phyloP scores from a whole-genome alignment of 441 rosid species.

The Pelargonium myrrhifolium region DNA sequence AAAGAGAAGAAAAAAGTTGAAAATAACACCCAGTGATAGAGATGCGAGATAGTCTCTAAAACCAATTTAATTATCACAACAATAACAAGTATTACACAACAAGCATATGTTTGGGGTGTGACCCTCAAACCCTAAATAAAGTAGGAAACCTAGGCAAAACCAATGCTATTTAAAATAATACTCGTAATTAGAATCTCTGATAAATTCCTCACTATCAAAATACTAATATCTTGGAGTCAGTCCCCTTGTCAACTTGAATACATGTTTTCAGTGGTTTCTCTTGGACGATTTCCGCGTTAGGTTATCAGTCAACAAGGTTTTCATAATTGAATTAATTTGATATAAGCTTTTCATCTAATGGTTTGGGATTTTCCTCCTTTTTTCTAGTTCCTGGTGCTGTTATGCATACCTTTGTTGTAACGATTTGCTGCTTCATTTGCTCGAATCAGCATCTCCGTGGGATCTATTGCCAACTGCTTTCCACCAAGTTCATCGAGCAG shows the following conservation, averaged over 20 bases:
- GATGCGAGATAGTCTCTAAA: background rate
- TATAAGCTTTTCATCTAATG: background rate
- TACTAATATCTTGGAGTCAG: background rate
- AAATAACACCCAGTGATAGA: background rate
- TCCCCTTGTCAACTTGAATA: background rate
- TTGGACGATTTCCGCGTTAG: background rate
- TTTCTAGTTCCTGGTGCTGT: background rate
- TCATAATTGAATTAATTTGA: background rate
- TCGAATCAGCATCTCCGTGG: constrained; percentile 65
- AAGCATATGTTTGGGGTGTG: background rate
- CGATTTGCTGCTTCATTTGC: constrained; percentile 18
- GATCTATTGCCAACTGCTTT: constrained; percentile 73
- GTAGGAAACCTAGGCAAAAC: background rate
- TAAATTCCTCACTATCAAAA: background rate
- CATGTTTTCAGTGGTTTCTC: background rate
- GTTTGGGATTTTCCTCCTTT: background rate
- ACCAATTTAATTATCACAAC: background rate
- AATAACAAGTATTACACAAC: background rate
- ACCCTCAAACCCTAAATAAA: background rate
- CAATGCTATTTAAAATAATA: too few species aligned
- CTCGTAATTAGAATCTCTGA: background rate
- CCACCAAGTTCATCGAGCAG: constrained; percentile 49
- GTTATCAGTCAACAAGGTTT: background rate
- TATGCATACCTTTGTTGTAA: background rate
- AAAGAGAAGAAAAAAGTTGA: background rate